Percentiles rank a stretch among this genome's conserved stretches.
Conservation (phyloP, 192 early-diverging fungal species). For the Gryganskiella cystojenkinii region DNA sequence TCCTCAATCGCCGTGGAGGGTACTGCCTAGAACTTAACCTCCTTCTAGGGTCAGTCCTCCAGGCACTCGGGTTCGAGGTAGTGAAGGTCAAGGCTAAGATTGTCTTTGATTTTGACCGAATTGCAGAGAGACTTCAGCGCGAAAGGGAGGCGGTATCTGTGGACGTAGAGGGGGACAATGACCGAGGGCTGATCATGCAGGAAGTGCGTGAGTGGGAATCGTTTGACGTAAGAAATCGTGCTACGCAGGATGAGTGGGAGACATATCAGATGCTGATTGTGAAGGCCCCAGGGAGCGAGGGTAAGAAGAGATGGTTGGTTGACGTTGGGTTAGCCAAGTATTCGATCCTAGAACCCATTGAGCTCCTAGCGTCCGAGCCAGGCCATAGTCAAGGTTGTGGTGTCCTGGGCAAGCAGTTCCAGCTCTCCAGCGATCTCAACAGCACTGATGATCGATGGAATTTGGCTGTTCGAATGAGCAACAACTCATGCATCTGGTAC, state of each 20-base stretch:
- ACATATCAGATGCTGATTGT: slow-evolving; percentile 8
- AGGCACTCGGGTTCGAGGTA: slow-evolving; percentile 4
- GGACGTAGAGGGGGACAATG: too few relatives aligned
- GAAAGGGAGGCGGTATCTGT: too few relatives aligned
- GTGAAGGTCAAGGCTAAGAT: slow-evolving; percentile 6
- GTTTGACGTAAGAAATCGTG: too few relatives aligned
- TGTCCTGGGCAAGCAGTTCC: slow-evolving; percentile 9
- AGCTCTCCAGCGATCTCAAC: neutral
- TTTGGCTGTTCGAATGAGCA: neutral
- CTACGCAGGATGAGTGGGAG: neutral
- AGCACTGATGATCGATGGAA: slow-evolving; percentile 1
- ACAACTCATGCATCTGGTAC: slow-evolving; percentile 9
- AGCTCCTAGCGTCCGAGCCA: neutral
- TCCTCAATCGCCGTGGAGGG: neutral
- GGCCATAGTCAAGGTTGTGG: neutral
- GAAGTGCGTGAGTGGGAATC: neutral
- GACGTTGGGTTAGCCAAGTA: slow-evolving; percentile 8
- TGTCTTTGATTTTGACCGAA: neutral
- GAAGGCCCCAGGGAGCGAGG: neutral
- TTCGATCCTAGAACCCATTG: slow-evolving; percentile 8
- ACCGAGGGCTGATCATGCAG: neutral
- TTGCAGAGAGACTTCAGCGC: neutral
- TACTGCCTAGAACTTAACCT: slow-evolving; percentile 7
- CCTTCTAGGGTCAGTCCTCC: neutral
- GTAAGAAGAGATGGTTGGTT: neutral